Evolutionary conservation across 306 rosid genomes (phyloP).

Genomic region (Pyrus pyrifolia): DNA sequence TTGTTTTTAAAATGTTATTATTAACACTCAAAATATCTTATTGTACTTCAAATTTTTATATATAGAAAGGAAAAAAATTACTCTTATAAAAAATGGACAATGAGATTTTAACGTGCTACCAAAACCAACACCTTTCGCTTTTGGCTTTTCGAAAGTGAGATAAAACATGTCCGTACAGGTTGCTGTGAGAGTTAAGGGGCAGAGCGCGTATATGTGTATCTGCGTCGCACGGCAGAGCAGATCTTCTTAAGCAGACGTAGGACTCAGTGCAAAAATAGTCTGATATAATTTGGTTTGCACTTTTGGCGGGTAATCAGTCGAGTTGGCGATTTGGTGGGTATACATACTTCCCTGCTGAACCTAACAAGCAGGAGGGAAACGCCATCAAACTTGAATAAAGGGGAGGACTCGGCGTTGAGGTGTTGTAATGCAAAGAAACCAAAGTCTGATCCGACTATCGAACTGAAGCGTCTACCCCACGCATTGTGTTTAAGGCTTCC

Average conservation of each 20-base stretch:
- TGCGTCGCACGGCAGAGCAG: conserved; percentile 78
- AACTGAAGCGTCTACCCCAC: neutral
- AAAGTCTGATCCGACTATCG: neutral
- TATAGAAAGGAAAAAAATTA: too few relatives aligned
- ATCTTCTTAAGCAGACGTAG: conserved; percentile 46
- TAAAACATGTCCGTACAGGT: conserved; percentile 27
- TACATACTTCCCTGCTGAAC: conserved; percentile 82
- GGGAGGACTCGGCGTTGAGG: neutral
- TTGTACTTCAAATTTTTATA: too few relatives aligned
- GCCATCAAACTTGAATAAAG: conserved; percentile 20
- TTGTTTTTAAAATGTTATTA: too few relatives aligned
- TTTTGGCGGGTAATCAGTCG: conserved; percentile 54
- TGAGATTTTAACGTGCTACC: too few relatives aligned
- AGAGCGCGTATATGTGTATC: conserved; percentile 80
- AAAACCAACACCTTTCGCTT: neutral
- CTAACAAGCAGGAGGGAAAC: conserved; percentile 48
- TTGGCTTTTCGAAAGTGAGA: neutral
- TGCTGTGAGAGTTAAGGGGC: conserved; percentile 66
- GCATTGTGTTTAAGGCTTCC: neutral
- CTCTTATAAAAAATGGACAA: too few relatives aligned
- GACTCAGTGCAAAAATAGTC: neutral
- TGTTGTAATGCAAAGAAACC: neutral
- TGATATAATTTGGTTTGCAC: neutral
- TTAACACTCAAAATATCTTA: too few relatives aligned
- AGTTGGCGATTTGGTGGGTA: conserved; percentile 80